Evolutionary conservation across 2,329 filamentous ascomycete species (phyloP).

Genomic region (Mycosphaerella sp.): DNA sequence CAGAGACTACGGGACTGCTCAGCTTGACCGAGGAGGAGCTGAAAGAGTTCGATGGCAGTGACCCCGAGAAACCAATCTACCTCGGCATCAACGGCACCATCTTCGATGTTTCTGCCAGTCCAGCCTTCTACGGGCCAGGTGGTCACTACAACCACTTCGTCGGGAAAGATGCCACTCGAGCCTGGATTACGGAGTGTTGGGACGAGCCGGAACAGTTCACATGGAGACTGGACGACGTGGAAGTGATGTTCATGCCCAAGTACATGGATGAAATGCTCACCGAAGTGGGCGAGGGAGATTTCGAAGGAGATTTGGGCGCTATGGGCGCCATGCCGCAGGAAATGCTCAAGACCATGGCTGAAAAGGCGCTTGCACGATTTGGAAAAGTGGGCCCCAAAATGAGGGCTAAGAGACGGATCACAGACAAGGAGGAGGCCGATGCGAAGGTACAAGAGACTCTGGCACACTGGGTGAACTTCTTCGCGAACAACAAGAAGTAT

Average conservation of each 20-base stretch:
- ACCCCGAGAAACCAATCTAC: slow-evolving; percentile 26
- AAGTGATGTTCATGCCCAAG: slow-evolving; percentile 27
- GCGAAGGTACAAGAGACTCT: slow-evolving; percentile 58
- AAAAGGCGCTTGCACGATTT: slow-evolving; percentile 24
- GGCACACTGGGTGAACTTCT: slow-evolving; percentile 53
- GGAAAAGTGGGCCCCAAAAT: slow-evolving; percentile 19
- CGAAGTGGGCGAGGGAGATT: slow-evolving; percentile 16
- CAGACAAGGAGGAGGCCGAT: slow-evolving; percentile 45
- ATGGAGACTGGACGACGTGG: slow-evolving; percentile 24
- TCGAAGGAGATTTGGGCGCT: slow-evolving; percentile 18
- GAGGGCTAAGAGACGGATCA: slow-evolving; percentile 18
- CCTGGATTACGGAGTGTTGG: slow-evolving; percentile 32
- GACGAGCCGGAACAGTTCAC: slow-evolving; percentile 27
- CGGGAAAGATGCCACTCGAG: slow-evolving; percentile 28
- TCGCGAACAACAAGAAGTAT: slow-evolving; percentile 25
- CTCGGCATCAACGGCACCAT: slow-evolving; percentile 30
- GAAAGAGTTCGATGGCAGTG: slow-evolving; percentile 24
- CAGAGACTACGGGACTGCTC: slow-evolving; percentile 11
- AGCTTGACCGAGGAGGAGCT: slow-evolving; percentile 24
- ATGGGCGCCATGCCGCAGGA: slow-evolving; percentile 18
- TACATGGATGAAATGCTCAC: slow-evolving; percentile 28
- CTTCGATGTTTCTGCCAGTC: slow-evolving; percentile 29
- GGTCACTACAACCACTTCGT: slow-evolving; percentile 30
- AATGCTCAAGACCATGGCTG: slow-evolving; percentile 25
- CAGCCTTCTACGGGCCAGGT: slow-evolving; percentile 29